Evolutionary conservation across 1,139 yeast species (phyloP), one percentile per base, ranked within the genome.

Genomic region (Maudiozyma humilis): DNA sequence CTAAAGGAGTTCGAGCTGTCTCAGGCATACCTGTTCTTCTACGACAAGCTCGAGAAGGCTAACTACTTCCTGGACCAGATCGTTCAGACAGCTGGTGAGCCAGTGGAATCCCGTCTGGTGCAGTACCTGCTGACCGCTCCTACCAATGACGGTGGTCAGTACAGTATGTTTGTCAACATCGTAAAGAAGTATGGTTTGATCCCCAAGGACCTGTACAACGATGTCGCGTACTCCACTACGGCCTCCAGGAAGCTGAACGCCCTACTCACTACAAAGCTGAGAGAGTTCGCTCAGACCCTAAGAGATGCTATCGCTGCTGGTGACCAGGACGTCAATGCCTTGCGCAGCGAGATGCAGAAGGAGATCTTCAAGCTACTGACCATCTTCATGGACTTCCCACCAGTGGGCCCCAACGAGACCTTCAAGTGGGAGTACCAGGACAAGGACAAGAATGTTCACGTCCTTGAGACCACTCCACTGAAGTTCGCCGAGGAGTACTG

Each of bases 141-240:
- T 12, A 76, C 79, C 41, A 64, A 74, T 45, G 95, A 85, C 57
- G 95, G 95, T 52, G 95, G 95, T 41, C 95, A 85, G 64, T 85
- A 83, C 74, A 82, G 82, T 54, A 82, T 85, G 91, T 75, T 83
- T 62, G 70, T 80, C 36, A 83, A 83, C 62, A 63, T 85, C 49
- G 75, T 85, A 44, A 76, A 76, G 51, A 85, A 85, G 63, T 85
- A 85, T 54, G 95, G 95, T 35, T 59, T 82, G 44, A 82, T 85
- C 41, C 95, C 95, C 38, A 70, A 79, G 56, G 77, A 75, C 51
- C 64, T 77, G 18, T 85, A 73, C 65, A 88, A 89, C 4, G 95
- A 85, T 59, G 71, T 47, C 37, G 48, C 63, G 12, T 78, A 73
- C 52, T 85, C 82, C 51, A 78, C 93, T 1, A 70, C 78, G 6